Conservation (phyloP, 1,284 basidiomycete genomes). For the Meripilus lineatus region DNA sequence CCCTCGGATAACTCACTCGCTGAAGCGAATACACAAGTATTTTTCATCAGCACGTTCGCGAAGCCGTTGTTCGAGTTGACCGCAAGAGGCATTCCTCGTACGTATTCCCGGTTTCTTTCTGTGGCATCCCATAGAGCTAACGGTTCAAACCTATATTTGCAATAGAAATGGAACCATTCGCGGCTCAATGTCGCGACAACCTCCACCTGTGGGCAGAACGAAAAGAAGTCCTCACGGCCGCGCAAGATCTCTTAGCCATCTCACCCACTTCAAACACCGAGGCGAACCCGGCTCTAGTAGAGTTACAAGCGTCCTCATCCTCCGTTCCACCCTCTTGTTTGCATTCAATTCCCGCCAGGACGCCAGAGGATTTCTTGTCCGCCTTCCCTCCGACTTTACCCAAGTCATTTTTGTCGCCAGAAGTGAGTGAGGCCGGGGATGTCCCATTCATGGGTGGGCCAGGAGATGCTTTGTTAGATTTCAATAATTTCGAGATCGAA, state of each 20-base stretch:
- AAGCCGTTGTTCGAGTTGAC: conserved; percentile 79
- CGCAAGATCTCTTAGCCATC: not conserved
- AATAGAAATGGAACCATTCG: conserved; percentile 60
- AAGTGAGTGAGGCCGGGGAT: conserved; percentile 7
- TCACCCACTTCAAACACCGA: not conserved
- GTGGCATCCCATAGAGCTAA: not conserved
- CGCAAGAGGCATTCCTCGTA: conserved; percentile 69
- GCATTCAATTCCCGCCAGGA: conserved; percentile 16
- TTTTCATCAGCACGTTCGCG: conserved; percentile 81
- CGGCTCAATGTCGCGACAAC: conserved; percentile 61
- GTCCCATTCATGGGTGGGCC: conserved; percentile 14
- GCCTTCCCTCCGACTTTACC: conserved; percentile 64
- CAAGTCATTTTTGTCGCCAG: conserved; percentile 21
- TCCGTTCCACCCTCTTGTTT: not conserved
- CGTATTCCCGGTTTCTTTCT: conserved; percentile 18
- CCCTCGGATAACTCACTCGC: conserved; percentile 59
- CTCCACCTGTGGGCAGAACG: conserved; percentile 61
- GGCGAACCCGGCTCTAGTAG: not conserved
- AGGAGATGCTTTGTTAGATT: conserved; percentile 10
- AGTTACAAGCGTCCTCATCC: conserved; percentile 7
- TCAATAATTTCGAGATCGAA: not conserved
- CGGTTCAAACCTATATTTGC: conserved; percentile 2
- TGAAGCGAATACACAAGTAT: conserved; percentile 85
- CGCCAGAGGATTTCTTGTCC: conserved; percentile 46
- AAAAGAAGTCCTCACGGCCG: conserved; percentile 33